Evolutionary conservation across 257 asterid genomes (phyloP).

Genomic region (Verbascum thapsus): DNA sequence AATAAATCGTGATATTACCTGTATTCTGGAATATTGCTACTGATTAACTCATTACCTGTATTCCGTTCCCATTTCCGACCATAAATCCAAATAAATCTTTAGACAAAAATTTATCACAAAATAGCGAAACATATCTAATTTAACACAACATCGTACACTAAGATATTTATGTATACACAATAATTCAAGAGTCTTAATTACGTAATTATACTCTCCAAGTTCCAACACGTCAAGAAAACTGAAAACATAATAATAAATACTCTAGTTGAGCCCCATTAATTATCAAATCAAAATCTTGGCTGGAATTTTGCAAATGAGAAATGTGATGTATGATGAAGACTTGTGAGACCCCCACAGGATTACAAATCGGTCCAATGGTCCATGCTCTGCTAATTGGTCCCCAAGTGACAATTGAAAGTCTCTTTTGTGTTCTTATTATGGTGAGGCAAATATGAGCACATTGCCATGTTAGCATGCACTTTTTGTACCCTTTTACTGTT

Average conservation of each 20-base stretch:
- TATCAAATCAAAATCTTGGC: background rate
- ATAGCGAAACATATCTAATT: too few relatives aligned
- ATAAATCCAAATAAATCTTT: too few relatives aligned
- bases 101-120: too few relatives aligned
- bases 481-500: conserved; percentile 19
- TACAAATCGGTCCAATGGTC: conserved; percentile 23
- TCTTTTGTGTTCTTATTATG: background rate
- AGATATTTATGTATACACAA: too few relatives aligned
- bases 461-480: conserved; percentile 23
- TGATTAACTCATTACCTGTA: too few relatives aligned
- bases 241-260: background rate
- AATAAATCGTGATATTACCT: too few relatives aligned
- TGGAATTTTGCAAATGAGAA: background rate
- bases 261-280: background rate
- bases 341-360: background rate
- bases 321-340: conserved; percentile 26
- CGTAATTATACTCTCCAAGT: background rate
- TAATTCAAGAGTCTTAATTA: background rate
- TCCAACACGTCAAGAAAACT: background rate
- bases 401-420: conserved; percentile 14
- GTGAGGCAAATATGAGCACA: background rate
- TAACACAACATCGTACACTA: too few relatives aligned
- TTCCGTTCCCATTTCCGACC: too few relatives aligned
- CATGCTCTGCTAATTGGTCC: background rate
- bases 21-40: too few relatives aligned